A percentile compares a stretch with the other conserved stretches of the same genome.
Evolutionary conservation across 2,329 filamentous ascomycete species (phyloP).

Genomic region (Phialophora macrospora): DNA sequence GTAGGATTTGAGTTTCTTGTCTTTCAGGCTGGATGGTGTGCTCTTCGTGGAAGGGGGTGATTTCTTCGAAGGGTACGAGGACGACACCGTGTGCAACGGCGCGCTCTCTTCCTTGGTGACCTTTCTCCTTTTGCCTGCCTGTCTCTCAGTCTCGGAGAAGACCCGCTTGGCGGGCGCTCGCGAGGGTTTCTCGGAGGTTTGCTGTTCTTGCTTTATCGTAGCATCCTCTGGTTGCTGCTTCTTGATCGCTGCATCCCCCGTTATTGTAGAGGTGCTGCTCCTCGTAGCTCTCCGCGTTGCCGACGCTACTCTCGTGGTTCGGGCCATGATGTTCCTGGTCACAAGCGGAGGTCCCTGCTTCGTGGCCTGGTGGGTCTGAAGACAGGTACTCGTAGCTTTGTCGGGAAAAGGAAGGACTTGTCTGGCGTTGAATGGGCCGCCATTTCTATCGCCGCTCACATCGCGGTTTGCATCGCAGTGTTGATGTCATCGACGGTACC

Average conservation of each 20-base stretch:
- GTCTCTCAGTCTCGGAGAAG: not conserved
- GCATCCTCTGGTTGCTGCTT: slow-evolving; percentile 17
- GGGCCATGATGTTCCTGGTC: slow-evolving; percentile 11
- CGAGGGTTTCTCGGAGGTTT: slow-evolving; percentile 17
- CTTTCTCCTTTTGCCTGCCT: slow-evolving; percentile 22
- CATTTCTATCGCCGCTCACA: not conserved
- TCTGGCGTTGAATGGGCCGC: not conserved
- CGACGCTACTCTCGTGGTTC: slow-evolving; percentile 16
- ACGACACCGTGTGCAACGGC: not conserved
- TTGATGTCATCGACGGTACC: slow-evolving; percentile 21
- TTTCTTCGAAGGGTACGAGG: slow-evolving; percentile 39
- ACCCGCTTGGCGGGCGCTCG: slow-evolving; percentile 18
- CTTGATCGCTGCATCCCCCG: slow-evolving; percentile 2
- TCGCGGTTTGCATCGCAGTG: not conserved
- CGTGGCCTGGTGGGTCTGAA: not conserved
- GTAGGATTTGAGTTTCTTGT: slow-evolving; percentile 45
- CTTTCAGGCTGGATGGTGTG: slow-evolving; percentile 24
- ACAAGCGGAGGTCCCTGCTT: not conserved
- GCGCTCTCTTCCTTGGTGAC: slow-evolving; percentile 26
- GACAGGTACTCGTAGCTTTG: not conserved
- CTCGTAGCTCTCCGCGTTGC: slow-evolving; percentile 27
- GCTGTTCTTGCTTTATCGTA: slow-evolving; percentile 27
- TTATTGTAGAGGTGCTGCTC: slow-evolving; percentile 14
- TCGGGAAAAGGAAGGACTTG: not conserved
- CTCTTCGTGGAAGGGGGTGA: slow-evolving; percentile 8